These are phyloP conservation scores for Diaporthe australafricana DNA, from an alignment of 2,329 filamentous ascomycete genomes.

Conservation along the genomic window DNA sequence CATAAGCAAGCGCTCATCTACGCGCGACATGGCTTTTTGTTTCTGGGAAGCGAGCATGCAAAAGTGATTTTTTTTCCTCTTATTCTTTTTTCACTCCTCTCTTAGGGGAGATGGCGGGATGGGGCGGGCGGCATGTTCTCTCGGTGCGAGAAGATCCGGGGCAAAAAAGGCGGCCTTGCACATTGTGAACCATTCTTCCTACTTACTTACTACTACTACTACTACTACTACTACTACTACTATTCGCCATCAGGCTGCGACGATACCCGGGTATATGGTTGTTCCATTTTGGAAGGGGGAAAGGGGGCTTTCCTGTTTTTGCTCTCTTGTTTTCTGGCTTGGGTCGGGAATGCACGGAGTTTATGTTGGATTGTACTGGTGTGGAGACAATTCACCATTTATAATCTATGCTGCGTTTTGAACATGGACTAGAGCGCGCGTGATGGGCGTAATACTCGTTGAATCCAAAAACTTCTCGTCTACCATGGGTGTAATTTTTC, in stretches of 20 bases:
- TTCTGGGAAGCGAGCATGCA: constrained; percentile 27
- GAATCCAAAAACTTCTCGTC: neutral
- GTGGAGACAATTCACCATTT: neutral
- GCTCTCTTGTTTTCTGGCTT: neutral
- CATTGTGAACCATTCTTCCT: neutral
- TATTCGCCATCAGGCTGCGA: constrained; percentile 30
- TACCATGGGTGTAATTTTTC: neutral
- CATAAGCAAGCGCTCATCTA: neutral
- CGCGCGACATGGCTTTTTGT: constrained; percentile 15
- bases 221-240: constrained; percentile 21
- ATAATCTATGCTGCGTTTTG: constrained; percentile 12
- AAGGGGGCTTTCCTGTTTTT: neutral
- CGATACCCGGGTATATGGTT: constrained; percentile 34
- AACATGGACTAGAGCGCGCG: constrained; percentile 2
- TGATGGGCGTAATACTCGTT: constrained; percentile 11
- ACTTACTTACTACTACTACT: neutral
- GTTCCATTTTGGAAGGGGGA: constrained; percentile 7
- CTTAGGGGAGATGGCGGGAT: no score
- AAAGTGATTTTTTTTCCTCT: neutral
- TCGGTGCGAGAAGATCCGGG: neutral
- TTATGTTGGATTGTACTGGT: neutral
- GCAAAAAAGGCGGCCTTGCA: neutral
- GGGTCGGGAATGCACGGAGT: constrained; percentile 7
- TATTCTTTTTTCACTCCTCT: neutral
- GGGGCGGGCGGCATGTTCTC: neutral